These are phyloP conservation scores for Colletotrichum euphorbiae DNA, from an alignment of 2,329 filamentous ascomycete genomes.

Conservation along the genomic window DNA sequence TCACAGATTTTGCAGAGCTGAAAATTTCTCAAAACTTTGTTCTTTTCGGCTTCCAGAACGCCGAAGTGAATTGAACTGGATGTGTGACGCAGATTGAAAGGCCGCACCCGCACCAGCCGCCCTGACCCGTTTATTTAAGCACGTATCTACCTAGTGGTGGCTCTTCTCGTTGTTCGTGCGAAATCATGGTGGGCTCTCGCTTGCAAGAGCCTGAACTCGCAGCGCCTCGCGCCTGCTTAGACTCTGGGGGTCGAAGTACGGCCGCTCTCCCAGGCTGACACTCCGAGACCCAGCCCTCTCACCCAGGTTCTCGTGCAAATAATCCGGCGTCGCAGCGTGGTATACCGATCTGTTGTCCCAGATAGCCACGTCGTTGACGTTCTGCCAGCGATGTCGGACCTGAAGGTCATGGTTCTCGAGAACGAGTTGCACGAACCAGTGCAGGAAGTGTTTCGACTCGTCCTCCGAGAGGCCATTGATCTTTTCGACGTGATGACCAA, in stretches of 20 bases:
- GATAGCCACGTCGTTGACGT: constrained; percentile 62
- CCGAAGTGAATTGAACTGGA: too few relatives aligned
- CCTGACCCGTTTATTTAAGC: too few relatives aligned
- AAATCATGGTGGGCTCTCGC: background rate
- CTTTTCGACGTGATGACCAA: constrained; percentile 61
- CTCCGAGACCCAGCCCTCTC: constrained; percentile 61
- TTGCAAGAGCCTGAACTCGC: constrained; percentile 17
- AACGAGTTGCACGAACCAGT: constrained; percentile 64
- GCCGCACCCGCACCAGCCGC: too few relatives aligned
- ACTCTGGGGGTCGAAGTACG: constrained; percentile 63
- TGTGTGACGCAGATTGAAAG: too few relatives aligned
- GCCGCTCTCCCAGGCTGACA: constrained; percentile 65
- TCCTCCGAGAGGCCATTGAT: constrained; percentile 63
- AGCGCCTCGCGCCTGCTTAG: constrained; percentile 42
- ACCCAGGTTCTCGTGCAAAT: constrained; percentile 57
- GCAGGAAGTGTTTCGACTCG: constrained; percentile 61
- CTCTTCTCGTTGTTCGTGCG: too few relatives aligned
- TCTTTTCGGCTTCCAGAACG: too few relatives aligned
- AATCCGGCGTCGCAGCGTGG: constrained; percentile 66
- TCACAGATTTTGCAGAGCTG: too few relatives aligned
- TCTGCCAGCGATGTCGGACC: constrained; percentile 58
- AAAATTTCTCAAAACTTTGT: too few relatives aligned
- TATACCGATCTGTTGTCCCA: constrained; percentile 70
- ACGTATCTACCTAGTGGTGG: too few relatives aligned
- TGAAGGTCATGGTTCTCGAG: constrained; percentile 68